These are phyloP conservation scores for Thermothielavioides terrestris DNA, from an alignment of 495 filamentous ascomycete species.

Conservation along the genomic window DNA sequence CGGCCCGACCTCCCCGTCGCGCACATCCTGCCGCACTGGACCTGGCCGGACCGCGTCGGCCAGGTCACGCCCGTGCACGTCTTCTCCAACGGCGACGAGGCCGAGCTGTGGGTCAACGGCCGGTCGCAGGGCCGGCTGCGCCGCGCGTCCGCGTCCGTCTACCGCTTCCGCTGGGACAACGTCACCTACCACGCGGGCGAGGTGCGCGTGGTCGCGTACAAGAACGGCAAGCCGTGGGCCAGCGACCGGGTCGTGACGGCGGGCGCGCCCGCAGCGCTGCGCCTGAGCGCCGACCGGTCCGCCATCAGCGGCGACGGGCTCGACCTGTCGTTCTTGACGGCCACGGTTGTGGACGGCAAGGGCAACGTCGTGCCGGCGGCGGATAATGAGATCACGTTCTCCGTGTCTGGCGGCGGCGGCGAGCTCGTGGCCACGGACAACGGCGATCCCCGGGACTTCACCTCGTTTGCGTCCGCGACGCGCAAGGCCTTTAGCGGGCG, in stretches of 20 bases:
- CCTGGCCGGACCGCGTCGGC: conserved; percentile 34
- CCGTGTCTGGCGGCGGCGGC: conserved; percentile 28
- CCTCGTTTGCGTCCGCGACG: conserved; percentile 30
- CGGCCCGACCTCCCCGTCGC: conserved; percentile 30
- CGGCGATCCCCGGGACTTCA: conserved; percentile 38
- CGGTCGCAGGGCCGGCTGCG: conserved; percentile 26
- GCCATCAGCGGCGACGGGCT: conserved; percentile 30
- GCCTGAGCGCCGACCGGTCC: conserved; percentile 27
- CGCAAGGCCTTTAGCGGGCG: conserved; percentile 37
- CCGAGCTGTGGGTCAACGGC: conserved; percentile 43
- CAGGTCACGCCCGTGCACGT: conserved; percentile 42
- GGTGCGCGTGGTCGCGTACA: conserved; percentile 35
- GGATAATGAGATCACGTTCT: conserved; percentile 33
- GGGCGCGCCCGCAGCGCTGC: conserved; percentile 23
- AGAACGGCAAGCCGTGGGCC: conserved; percentile 36
- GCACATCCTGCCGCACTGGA: conserved; percentile 46
- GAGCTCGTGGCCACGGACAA: conserved; percentile 41
- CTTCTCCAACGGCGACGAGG: conserved; percentile 37
- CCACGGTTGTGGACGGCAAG: conserved; percentile 32
- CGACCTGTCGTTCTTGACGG: conserved; percentile 36
- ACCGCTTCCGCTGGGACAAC: conserved; percentile 43
- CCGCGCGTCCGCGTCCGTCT: conserved; percentile 23
- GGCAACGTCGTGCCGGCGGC: conserved; percentile 18
- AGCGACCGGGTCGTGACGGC: conserved; percentile 28
- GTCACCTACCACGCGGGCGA: conserved; percentile 37